Percentiles rank a stretch among this genome's conserved stretches.
phyloP scores from a whole-genome alignment of 192 early-diverging fungal genomes.

The Rhizoclosmatium sp. region DNA sequence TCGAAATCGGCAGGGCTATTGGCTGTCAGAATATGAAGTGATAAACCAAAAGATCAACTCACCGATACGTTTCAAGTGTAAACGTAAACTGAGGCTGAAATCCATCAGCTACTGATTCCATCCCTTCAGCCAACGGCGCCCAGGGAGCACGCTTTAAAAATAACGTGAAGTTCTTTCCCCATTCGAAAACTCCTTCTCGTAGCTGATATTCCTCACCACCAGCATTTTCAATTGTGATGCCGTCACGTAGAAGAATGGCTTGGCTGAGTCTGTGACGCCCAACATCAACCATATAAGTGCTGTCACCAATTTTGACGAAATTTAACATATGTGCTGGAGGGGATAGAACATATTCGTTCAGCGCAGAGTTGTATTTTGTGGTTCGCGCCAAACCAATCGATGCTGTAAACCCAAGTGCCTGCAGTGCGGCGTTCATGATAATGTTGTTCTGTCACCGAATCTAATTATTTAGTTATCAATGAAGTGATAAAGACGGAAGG shows the following conservation, averaged over 20 bases:
- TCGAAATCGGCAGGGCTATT: conserved; percentile 19
- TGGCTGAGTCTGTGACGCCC: neutral
- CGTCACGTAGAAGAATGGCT: neutral
- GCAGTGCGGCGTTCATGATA: neutral
- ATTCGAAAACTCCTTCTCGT: neutral
- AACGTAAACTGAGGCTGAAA: conserved; percentile 6
- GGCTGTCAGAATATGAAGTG: neutral
- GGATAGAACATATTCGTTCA: neutral
- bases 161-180: neutral
- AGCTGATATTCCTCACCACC: neutral
- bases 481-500: neutral
- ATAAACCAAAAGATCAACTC: neutral
- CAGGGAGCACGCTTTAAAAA: neutral
- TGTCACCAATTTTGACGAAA: neutral
- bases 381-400: neutral
- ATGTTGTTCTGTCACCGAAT: neutral
- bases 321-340: neutral
- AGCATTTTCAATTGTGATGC: neutral
- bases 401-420: neutral
- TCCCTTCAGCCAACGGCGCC: conserved; percentile 7
- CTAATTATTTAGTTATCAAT: neutral
- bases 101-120: neutral
- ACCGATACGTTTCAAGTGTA: conserved; percentile 17
- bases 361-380: neutral
- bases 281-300: neutral